Base-by-base conservation (phyloP, 2,329 filamentous ascomycete species). In the Penicillium sp. region DNA sequence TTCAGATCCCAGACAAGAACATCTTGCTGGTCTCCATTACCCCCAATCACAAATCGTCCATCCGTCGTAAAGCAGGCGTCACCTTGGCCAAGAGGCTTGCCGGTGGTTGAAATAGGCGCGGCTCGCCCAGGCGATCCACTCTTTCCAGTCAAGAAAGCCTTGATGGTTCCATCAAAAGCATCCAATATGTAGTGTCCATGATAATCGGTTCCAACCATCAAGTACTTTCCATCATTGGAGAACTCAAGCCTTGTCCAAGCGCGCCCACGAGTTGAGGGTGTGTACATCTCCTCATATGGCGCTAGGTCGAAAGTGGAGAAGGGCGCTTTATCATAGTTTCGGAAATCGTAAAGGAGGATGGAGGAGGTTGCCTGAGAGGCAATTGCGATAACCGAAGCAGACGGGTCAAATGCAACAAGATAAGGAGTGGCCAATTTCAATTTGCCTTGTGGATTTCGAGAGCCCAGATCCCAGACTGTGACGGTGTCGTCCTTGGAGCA, bases 161-260 rank as follows among this genome's bases (percentile, higher is more conserved):
- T 88, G 24, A 97, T 69, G 5, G 77, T 78, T 35, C 91, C 93
- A 37, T 88, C 83, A 65, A 96, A 97, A 1, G 91, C 88, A 65
- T 98, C 93, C n/a, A 98, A 75, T 2, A 98, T 73, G 62, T 93
- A 95, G 68, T 98, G 93, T 0, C 90, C 89, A 44, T 79, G 79
- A 5, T 87, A 88, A 42, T 85, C 88, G 2, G 91, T 97, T 11
- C 87, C 88, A 13, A 98, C 69, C 4, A 98, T 77, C 41, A 98
- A 71, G 51, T 82, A 82, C 63, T 95, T 95, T 13, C 93, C 93
- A 62, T 98, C 93, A 61, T 98, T 98, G 49, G 88, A 93, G 66
- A 98, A 97, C 61, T 95, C 90, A 37, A 98, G 77, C 58, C 86
- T 90, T 1, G 88, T 93, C 93, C 93, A 98, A 56, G 66, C 69